These are phyloP conservation scores for Ilex paraguariensis DNA, from an alignment of 305 asterid genomes.

Conservation along the genomic window DNA sequence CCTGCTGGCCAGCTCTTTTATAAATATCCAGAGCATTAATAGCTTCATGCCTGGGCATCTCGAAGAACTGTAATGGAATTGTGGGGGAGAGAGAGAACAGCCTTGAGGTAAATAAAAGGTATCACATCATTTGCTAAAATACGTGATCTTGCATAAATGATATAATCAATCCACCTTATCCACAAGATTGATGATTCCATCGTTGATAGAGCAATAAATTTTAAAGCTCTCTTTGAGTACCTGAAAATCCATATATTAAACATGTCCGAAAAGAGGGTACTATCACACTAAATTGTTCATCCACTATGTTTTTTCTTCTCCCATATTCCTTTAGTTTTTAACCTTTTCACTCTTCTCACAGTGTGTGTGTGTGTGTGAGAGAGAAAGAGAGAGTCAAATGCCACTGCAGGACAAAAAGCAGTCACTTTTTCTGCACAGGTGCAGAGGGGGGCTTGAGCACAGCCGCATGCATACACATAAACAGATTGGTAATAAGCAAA, in stretches of 20 bases:
- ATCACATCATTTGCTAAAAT: slow-evolving; percentile 2
- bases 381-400: no score
- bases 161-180: slow-evolving; percentile 51
- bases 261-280: no score
- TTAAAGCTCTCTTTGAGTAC: slow-evolving; percentile 98
- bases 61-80: slow-evolving; percentile 69
- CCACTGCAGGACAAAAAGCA: no score
- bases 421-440: no score
- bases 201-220: slow-evolving; percentile 79
- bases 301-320: no score
- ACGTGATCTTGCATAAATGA: slow-evolving; percentile 7
- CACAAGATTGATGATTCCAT: slow-evolving; percentile 79
- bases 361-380: no score
- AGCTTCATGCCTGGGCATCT: slow-evolving; percentile 99
- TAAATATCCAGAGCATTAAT: slow-evolving; percentile 88
- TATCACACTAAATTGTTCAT: no score
- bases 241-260: slow-evolving; percentile 29
- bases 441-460: no score
- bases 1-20: slow-evolving; percentile 99
- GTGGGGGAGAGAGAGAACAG: not conserved
- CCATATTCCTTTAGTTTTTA: no score
- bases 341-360: no score
- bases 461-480: no score
- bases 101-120: slow-evolving; percentile 15
- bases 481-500: no score